Evolutionary conservation across 306 rosid genomes (phyloP).

Genomic region (Inga oerstediana): DNA sequence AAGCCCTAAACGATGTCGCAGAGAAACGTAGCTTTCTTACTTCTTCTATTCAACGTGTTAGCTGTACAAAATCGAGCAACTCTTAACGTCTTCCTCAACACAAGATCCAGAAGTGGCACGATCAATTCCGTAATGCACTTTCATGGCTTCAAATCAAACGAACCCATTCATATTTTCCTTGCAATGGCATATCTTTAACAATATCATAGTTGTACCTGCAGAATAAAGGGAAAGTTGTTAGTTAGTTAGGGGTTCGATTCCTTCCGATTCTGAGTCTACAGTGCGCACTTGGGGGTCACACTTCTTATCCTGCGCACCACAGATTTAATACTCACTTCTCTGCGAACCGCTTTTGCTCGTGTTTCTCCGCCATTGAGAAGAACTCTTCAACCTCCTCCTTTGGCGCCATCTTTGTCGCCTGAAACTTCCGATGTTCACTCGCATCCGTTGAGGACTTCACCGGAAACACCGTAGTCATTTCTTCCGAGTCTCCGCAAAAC

Average conservation of each 20-base stretch:
- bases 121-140: slow-evolving; percentile 28
- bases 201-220: slow-evolving; percentile 96
- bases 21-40: not conserved
- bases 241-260: slow-evolving; percentile 60
- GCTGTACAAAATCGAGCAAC: slow-evolving; percentile 32
- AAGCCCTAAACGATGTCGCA: not conserved
- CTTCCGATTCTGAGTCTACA: slow-evolving; percentile 33
- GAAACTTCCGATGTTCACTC: slow-evolving; percentile 1
- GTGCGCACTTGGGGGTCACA: slow-evolving; percentile 39
- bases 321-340: slow-evolving; percentile 63
- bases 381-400: slow-evolving; percentile 77
- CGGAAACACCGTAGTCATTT: slow-evolving; percentile 17
- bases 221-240: slow-evolving; percentile 43
- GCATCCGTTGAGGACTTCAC: slow-evolving; percentile 31
- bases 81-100: slow-evolving; percentile 1
- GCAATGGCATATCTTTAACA: slow-evolving; percentile 78
- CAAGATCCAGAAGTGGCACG: slow-evolving; percentile 37
- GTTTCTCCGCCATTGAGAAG: slow-evolving; percentile 72
- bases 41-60: slow-evolving; percentile 16
- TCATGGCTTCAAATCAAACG: slow-evolving; percentile 65
- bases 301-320: slow-evolving; percentile 49
- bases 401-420: slow-evolving; percentile 44
- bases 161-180: slow-evolving; percentile 91
- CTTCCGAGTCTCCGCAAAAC: slow-evolving; percentile 54
- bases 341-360: slow-evolving; percentile 70